Percentiles rank a stretch among this genome's conserved stretches.
These are phyloP conservation scores for Plenodomus biglobosus DNA, from an alignment of 2,329 filamentous ascomycete genomes.

Conservation along the genomic window DNA sequence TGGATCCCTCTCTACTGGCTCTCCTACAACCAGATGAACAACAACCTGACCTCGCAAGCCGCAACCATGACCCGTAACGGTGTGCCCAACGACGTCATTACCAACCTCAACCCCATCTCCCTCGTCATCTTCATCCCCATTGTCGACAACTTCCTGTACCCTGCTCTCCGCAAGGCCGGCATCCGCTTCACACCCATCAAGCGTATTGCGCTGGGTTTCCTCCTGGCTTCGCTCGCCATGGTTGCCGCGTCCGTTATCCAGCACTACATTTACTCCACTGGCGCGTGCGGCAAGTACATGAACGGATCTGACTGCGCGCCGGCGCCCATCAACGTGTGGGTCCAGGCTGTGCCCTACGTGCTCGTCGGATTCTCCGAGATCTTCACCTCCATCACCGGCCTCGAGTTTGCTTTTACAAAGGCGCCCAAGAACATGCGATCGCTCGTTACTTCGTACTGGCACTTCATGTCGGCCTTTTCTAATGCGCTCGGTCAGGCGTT, in stretches of 20 bases:
- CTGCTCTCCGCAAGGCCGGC: conserved; percentile 49
- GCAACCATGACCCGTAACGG: conserved; percentile 56
- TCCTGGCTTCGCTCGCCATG: conserved; percentile 53
- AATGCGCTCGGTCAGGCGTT: conserved; percentile 71
- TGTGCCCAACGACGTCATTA: conserved; percentile 59
- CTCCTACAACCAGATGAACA: conserved; percentile 57
- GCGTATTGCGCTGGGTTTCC: conserved; percentile 56
- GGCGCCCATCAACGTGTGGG: conserved; percentile 66
- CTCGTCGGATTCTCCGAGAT: conserved; percentile 61
- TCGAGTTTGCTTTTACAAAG: conserved; percentile 77
- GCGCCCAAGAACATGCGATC: conserved; percentile 79
- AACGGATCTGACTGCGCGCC: conserved; percentile 53
- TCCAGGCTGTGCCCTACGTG: conserved; percentile 53
- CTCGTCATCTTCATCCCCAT: conserved; percentile 59
- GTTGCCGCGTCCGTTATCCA: conserved; percentile 55
- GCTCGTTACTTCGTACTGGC: conserved; percentile 67
- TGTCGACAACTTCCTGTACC: conserved; percentile 57
- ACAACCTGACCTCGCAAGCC: conserved; percentile 59
- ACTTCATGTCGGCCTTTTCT: conserved; percentile 71
- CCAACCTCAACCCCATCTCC: conserved; percentile 57
- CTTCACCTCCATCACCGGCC: conserved; percentile 61
- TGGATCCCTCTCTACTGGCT: conserved; percentile 53
- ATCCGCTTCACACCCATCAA: conserved; percentile 57
- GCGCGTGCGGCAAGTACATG: conserved; percentile 61
- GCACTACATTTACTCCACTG: conserved; percentile 64